Conservation (phyloP, 768 basidiomycete species). For the Lactifluus subvellereus region DNA sequence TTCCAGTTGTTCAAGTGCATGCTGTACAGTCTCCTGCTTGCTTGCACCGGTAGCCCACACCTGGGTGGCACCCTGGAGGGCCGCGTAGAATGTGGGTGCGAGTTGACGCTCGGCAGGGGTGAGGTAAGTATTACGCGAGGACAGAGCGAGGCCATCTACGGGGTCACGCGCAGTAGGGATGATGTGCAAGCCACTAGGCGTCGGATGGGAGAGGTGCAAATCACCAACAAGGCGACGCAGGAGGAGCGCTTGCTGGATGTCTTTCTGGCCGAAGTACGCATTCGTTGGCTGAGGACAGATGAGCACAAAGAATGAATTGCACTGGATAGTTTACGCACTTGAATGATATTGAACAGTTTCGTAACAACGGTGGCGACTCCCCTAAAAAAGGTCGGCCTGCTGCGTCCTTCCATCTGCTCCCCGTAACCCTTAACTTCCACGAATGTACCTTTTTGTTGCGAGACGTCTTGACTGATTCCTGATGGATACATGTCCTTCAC, state of each 20-base stretch:
- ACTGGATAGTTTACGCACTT: constrained; percentile 45
- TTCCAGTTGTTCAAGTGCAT: constrained; percentile 41
- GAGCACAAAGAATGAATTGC: not conserved
- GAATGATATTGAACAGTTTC: constrained; percentile 89
- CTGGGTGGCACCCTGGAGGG: constrained; percentile 51
- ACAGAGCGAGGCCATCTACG: constrained; percentile 69
- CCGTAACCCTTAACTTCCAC: constrained; percentile 88
- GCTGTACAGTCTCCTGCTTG: constrained; percentile 44
- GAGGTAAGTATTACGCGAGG: constrained; percentile 87
- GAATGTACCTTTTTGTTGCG: constrained; percentile 79
- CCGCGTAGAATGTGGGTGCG: constrained; percentile 57
- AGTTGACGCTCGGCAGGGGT: constrained; percentile 52
- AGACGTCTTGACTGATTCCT: constrained; percentile 73
- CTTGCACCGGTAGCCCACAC: constrained; percentile 50
- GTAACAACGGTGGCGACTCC: constrained; percentile 94
- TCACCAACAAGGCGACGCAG: constrained; percentile 74
- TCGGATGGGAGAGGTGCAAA: constrained; percentile 74
- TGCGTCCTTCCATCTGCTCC: constrained; percentile 88
- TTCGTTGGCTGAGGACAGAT: constrained; percentile 62
- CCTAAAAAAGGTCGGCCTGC: constrained; percentile 86
- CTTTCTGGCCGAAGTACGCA: constrained; percentile 96
- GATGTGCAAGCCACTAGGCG: constrained; percentile 70
- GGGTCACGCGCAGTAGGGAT: constrained; percentile 76
- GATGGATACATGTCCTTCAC: constrained; percentile 89
- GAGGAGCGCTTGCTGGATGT: constrained; percentile 92